A percentile compares a stretch with the other conserved stretches of the same genome.
Evolutionary conservation across 805 yeast genomes (phyloP).

Genomic region (Kuraishia cidri): DNA sequence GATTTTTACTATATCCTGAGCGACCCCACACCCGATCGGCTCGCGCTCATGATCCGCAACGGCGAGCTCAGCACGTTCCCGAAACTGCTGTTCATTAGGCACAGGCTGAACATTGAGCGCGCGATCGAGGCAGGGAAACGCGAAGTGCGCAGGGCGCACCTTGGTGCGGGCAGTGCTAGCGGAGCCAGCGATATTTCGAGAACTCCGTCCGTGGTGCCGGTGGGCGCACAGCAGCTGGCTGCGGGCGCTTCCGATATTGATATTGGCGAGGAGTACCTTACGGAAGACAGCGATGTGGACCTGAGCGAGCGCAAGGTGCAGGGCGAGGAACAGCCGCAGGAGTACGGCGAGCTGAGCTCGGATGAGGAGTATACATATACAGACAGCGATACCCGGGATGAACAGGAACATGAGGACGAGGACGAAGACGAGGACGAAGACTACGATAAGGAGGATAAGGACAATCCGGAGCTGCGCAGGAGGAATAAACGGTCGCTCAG

Average conservation of each 20-base stretch:
- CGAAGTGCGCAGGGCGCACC: background rate
- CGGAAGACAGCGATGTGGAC: no score
- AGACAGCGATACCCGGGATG: constrained; percentile 1
- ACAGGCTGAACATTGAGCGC: constrained; percentile 57
- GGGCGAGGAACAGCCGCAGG: no score
- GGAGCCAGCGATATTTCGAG: background rate
- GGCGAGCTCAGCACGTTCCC: constrained; percentile 67
- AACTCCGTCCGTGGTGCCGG: background rate
- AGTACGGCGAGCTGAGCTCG: no score
- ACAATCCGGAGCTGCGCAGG: constrained; percentile 1
- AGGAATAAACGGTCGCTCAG: background rate
- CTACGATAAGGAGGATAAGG: constrained; percentile 8
- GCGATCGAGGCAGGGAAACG: constrained; percentile 41
- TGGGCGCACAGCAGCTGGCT: background rate
- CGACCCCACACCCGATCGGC: constrained; percentile 56
- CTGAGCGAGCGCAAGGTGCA: no score
- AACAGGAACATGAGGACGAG: constrained; percentile 6
- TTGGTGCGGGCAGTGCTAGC: background rate
- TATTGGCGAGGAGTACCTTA: no score
- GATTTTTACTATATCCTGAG: constrained; percentile 59
- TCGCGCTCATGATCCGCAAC: constrained; percentile 43
- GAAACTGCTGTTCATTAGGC: constrained; percentile 51
- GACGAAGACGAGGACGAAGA: constrained; percentile 7
- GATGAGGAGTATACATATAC: no score
- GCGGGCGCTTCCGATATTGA: no score